Percentiles rank a stretch among this genome's conserved stretches.
Evolutionary conservation across 306 rosid species (phyloP).

Genomic region (Cicer bijugum): DNA sequence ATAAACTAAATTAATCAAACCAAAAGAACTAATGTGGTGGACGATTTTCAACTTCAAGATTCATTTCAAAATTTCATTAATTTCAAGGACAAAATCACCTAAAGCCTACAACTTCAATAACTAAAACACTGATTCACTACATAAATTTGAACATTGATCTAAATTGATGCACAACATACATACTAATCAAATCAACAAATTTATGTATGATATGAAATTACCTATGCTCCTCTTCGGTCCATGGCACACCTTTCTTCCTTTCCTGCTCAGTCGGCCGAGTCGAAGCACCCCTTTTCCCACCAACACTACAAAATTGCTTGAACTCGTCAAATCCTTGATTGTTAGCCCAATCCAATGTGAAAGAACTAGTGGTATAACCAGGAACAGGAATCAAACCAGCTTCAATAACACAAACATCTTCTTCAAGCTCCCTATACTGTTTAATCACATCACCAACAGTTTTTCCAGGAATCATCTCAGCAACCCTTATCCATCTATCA

Average conservation of each 20-base stretch:
- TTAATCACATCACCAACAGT: conserved; percentile 85
- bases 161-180: background rate
- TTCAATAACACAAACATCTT: conserved; percentile 84
- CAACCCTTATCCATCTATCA: conserved; percentile 81
- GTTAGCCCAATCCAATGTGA: conserved; percentile 73
- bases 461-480: conserved; percentile 80
- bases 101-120: background rate
- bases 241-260: conserved; percentile 89
- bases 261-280: conserved; percentile 76
- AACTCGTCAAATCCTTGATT: conserved; percentile 66
- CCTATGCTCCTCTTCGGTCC: conserved; percentile 98
- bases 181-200: conserved; percentile 23
- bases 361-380: conserved; percentile 60
- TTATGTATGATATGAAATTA: conserved; percentile 40
- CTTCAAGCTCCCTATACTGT: conserved; percentile 83
- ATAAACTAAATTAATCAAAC: background rate
- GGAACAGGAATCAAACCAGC: conserved; percentile 82
- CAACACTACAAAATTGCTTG: conserved; percentile 62
- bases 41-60: background rate
- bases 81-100: background rate
- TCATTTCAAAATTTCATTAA: background rate
- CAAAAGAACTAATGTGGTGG: background rate
- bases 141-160: conserved; percentile 28
- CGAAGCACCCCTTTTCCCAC: conserved; percentile 63
- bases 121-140: background rate